Conservation (phyloP, 345 rosid species). For the Odontarrhena argentea region DNA sequence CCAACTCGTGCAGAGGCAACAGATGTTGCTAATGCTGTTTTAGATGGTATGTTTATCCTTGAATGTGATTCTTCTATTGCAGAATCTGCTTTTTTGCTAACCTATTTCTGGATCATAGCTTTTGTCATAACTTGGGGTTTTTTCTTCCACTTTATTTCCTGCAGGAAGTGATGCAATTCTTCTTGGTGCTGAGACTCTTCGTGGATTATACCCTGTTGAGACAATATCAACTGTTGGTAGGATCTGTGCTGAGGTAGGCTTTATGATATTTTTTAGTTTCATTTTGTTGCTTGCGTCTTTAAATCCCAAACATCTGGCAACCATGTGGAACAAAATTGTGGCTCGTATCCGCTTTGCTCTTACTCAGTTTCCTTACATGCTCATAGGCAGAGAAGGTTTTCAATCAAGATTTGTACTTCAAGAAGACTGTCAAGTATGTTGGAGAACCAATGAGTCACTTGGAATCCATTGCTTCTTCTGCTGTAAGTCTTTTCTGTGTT, state of each 20-base stretch:
- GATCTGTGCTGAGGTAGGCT: slow-evolving; percentile 84
- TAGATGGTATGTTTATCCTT: slow-evolving; percentile 66
- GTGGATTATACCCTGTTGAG: slow-evolving; percentile 94
- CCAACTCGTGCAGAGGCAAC: slow-evolving; percentile 99
- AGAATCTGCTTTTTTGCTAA: slow-evolving; percentile 15
- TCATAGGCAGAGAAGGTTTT: slow-evolving; percentile 95
- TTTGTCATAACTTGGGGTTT: slow-evolving; percentile 12
- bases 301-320: background rate
- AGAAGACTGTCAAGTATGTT: slow-evolving; percentile 82
- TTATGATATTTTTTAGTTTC: background rate
- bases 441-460: slow-evolving; percentile 97
- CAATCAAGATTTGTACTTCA: slow-evolving; percentile 88
- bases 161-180: slow-evolving; percentile 93
- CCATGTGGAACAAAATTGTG: background rate
- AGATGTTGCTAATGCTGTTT: slow-evolving; percentile 96
- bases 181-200: slow-evolving; percentile 94
- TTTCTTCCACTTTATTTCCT: slow-evolving; percentile 18
- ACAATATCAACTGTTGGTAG: slow-evolving; percentile 78
- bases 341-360: slow-evolving; percentile 13
- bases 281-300: background rate
- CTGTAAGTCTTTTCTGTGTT: slow-evolving; percentile 52
- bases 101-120: background rate
- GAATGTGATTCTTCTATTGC: background rate
- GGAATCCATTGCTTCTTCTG: slow-evolving; percentile 97
- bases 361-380: background rate